Percentiles rank a stretch among this genome's conserved stretches.
Conservation (phyloP, 768 basidiomycete species). For the Xanthoconium stramineum region DNA sequence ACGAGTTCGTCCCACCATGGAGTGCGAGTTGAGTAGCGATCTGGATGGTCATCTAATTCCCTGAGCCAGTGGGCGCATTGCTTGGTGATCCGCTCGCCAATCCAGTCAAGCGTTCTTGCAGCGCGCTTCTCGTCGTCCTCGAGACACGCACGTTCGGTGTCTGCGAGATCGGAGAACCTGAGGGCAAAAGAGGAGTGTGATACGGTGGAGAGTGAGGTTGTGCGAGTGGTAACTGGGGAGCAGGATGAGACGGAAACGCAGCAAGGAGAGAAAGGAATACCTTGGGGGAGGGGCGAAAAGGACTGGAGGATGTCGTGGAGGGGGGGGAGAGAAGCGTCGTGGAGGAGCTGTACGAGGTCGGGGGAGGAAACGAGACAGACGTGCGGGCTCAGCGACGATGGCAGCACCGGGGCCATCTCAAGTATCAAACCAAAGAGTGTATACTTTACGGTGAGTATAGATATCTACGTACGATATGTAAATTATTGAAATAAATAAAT, state of each 20-base stretch:
- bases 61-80: slow-evolving; percentile 70
- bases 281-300: slow-evolving; percentile 80
- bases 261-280: slow-evolving; percentile 36
- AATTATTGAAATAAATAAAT: slow-evolving; percentile 3
- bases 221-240: slow-evolving; percentile 71
- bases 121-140: slow-evolving; percentile 82
- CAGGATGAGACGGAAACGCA: slow-evolving; percentile 1
- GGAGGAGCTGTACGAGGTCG: slow-evolving; percentile 63
- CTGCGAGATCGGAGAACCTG: slow-evolving; percentile 72
- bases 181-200: slow-evolving; percentile 70
- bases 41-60: slow-evolving; percentile 50
- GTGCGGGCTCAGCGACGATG: slow-evolving; percentile 78
- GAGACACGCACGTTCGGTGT: slow-evolving; percentile 69
- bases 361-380: slow-evolving; percentile 69
- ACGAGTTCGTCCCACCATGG: slow-evolving; percentile 90
- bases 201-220: slow-evolving; percentile 66
- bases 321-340: slow-evolving; percentile 58
- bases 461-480: slow-evolving; percentile 7
- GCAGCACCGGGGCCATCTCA: slow-evolving; percentile 52
- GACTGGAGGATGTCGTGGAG: slow-evolving; percentile 76
- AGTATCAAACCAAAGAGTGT: too few relatives aligned
- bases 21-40: slow-evolving; percentile 43
- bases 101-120: slow-evolving; percentile 82
- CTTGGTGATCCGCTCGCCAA: slow-evolving; percentile 64
- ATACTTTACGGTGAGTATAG: not conserved